Percentiles rank a stretch among this genome's conserved stretches.
Evolutionary conservation across 2,329 filamentous ascomycete genomes (phyloP).

Genomic region (Thyridium curvatum): DNA sequence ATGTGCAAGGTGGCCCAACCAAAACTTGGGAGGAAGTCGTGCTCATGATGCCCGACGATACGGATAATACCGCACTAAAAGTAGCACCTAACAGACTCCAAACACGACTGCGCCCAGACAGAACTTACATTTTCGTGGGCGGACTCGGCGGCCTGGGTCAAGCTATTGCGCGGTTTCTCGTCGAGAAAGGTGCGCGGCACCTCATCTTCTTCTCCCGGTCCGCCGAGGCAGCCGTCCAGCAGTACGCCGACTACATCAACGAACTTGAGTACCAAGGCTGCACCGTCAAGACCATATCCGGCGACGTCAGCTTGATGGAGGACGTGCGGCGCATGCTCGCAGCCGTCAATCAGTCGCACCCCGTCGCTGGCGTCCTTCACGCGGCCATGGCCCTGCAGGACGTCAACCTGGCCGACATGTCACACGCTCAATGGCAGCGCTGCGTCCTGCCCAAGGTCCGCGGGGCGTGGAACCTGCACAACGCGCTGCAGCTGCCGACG

Average conservation of each 20-base stretch:
- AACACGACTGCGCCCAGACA: conserved; percentile 7
- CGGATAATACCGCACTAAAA: not conserved
- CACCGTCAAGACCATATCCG: conserved; percentile 7
- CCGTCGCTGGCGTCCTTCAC: conserved; percentile 16
- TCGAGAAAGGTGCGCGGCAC: conserved; percentile 27
- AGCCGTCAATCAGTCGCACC: conserved; percentile 3
- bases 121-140: conserved; percentile 28
- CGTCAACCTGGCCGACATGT: conserved; percentile 16
- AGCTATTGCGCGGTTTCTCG: conserved; percentile 24
- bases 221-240: conserved; percentile 8
- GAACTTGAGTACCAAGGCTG: conserved; percentile 15
- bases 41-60: not conserved
- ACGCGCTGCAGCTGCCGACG: conserved; percentile 9
- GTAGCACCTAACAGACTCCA: not conserved
- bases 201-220: conserved; percentile 31
- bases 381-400: conserved; percentile 16
- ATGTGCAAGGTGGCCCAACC: too few species aligned
- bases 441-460: conserved; percentile 33
- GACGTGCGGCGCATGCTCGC: conserved; percentile 10
- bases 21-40: too few species aligned
- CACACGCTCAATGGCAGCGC: conserved; percentile 18
- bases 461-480: conserved; percentile 31
- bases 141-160: conserved; percentile 30
- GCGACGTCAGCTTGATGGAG: conserved; percentile 9
- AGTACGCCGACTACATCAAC: conserved; percentile 7